Evolutionary conservation across 2,329 filamentous ascomycete genomes (phyloP), one percentile per base, ranked within the genome.

Genomic region (Penicillium freii): DNA sequence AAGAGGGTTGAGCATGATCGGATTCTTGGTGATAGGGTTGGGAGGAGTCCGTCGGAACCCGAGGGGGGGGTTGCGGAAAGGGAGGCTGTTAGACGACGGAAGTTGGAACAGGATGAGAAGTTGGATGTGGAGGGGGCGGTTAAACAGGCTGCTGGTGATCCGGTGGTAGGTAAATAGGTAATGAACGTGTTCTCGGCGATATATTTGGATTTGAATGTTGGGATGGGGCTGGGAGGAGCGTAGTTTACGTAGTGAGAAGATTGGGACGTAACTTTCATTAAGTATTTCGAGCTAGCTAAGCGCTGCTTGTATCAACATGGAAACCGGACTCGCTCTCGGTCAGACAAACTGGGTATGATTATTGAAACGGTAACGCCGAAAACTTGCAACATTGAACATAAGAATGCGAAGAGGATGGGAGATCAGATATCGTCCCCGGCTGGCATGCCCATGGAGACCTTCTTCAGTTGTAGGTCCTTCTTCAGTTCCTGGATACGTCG

Each of bases 391-490:
- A 29, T 42, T 3, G 21, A 17, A 47, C 10, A 31, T 55, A 51
- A 53, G 57, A 78, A 80, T 1, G 78, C 23, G 33, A 55, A 51
- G 39, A 52, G 11, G 4, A 25, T n/a, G 8, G 39, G 33, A 48
- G 44, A 62, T 69, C 50, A 73, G 29, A 60, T 62, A 59, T 72
- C 69, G 40, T 63, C 65, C 47, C 73, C 73, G 19, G 68, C 71
- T 4, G 68, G 68, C 54, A 76, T 70, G 31, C 75, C 75, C 53
- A 76, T 68, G 4, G 74, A 75, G 17, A 76, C 73, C 61, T 76
- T 79, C 66, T 78, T 79, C 50, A 77, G 62, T 25, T 73, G 71
- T 45, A 79, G 59, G 55, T 78, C 77, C 61, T 74, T 74, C 65
- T 77, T 77, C 31, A 79, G 62, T 50, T 74, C 68, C 40, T 78